A percentile compares a stretch with the other conserved stretches of the same genome.
phyloP scores from a whole-genome alignment of 192 early-diverging fungal species.

The Piromyces sp. region DNA sequence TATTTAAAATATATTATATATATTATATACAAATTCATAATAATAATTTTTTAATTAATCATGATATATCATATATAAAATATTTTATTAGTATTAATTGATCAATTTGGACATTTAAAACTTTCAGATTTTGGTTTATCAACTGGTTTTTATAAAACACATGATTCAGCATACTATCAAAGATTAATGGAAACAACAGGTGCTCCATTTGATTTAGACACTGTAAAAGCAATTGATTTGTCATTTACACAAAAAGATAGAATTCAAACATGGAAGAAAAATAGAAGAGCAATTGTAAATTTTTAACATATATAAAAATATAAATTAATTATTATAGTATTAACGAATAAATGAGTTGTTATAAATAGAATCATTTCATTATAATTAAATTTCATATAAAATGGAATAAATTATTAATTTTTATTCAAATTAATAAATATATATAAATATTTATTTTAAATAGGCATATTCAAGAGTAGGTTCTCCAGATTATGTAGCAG shows the following conservation, averaged over 20 bases:
- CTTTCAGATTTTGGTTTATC: conserved; percentile 99
- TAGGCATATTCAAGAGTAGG: conserved; percentile 94
- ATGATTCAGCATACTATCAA: conserved; percentile 92
- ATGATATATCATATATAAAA: too few species aligned
- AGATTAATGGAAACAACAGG: conserved; percentile 41
- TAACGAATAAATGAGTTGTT: too few species aligned
- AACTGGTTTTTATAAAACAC: conserved; percentile 97
- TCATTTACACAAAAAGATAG: conserved; percentile 84
- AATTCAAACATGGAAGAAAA: conserved; percentile 96
- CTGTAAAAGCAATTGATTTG: conserved; percentile 30
- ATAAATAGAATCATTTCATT: too few species aligned
- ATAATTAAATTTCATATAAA: too few species aligned
- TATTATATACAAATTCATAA: too few species aligned
- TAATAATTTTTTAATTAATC: too few species aligned
- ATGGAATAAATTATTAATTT: too few species aligned
- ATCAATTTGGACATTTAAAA: conserved; percentile 96
- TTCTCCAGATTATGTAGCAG: conserved; percentile 91
- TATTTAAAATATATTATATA: too few species aligned
- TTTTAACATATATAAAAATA: too few species aligned
- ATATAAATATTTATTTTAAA: too few species aligned
- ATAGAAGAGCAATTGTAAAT: conserved; percentile 67
- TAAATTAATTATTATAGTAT: too few species aligned
- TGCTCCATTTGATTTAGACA: background rate
- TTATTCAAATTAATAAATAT: too few species aligned
- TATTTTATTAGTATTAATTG: conserved; percentile 67